These are phyloP conservation scores for Stemphylium lycopersici DNA, from an alignment of 2,329 filamentous ascomycete genomes.

Conservation along the genomic window DNA sequence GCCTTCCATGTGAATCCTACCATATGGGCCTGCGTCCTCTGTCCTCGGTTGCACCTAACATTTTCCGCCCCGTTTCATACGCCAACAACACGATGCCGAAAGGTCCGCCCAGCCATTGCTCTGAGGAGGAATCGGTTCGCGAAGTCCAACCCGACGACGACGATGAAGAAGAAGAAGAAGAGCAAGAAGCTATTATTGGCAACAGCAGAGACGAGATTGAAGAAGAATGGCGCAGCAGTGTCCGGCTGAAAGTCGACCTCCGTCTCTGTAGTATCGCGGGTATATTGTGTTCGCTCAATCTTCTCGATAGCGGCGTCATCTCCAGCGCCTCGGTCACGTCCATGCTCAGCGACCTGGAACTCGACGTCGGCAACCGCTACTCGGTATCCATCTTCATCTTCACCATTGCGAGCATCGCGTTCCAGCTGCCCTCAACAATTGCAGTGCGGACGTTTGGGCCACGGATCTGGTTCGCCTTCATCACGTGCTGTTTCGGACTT, in stretches of 20 bases:
- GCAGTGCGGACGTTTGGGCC: constrained; percentile 70
- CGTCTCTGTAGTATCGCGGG: constrained; percentile 73
- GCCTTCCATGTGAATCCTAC: constrained; percentile 10
- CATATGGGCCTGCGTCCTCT: constrained; percentile 7
- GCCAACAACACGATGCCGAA: constrained; percentile 22
- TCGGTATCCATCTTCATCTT: constrained; percentile 76
- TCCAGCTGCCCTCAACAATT: constrained; percentile 72
- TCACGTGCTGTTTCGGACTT: constrained; percentile 66
- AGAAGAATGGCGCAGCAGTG: constrained; percentile 51
- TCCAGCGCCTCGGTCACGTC: constrained; percentile 72
- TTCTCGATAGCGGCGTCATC: constrained; percentile 73
- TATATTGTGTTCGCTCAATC: constrained; percentile 71
- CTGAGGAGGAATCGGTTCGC: constrained; percentile 18
- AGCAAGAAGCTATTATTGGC: constrained; percentile 9
- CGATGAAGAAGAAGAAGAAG: no score
- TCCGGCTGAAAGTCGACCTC: constrained; percentile 69
- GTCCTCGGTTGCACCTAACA: background rate
- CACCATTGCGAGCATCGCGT: constrained; percentile 70
- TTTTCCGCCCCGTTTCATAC: background rate
- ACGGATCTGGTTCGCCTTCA: constrained; percentile 65
- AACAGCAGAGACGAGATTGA: constrained; percentile 16
- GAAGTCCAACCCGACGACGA: constrained; percentile 17
- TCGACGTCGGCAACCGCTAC: constrained; percentile 68
- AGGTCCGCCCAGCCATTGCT: constrained; percentile 19
- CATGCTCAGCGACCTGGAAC: constrained; percentile 67